Evolutionary conservation across 2,329 filamentous ascomycete genomes (phyloP), one percentile per base, ranked within the genome.

Genomic region (Aspergillus puulaauensis): DNA sequence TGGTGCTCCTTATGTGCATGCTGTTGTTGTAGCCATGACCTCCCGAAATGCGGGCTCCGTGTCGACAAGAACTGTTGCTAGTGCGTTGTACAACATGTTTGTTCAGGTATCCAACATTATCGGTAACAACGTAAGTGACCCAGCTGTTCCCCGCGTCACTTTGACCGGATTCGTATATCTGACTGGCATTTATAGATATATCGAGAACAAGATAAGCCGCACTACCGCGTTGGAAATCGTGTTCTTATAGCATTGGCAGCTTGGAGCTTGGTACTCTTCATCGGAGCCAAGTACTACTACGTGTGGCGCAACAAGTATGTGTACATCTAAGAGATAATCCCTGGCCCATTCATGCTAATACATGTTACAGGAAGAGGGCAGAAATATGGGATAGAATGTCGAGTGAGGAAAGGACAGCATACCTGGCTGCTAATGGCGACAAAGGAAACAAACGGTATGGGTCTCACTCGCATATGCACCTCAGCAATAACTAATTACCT

Each of bases 1-100:
- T 11, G 82, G 82, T 2, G 80, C 81, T 57, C 84, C 84, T 0
- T 86, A 86, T 64, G 81, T 84, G 53, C 84, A 86, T 62, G 82
- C 84, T 2, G 77, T 85, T 15, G 5, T 86, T 31, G 76, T 78
- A 33, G 75, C 76, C 4, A 74, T 78, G 56, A 77, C 75, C 4
- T 78, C 75, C 6, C 65, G 76, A 19, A 79, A 78, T 60, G 73
- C 76, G 1, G 76, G 76, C 0, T 75, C 73, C 0, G 76, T 79
- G 17, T 65, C 75, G 8, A 79, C 76, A 4, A 61, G 76, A 7
- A 79, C 76, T 0, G 75, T 79, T 15, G 75, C 74, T 4, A 75
- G 70, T n/a, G 76, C 77, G 1, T 33, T 80, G 23, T 80, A 80
- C 59, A 80, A 80, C 50, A 80, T 80, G 77, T 66, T 66, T 45